phyloP scores from a whole-genome alignment of 1,284 basidiomycete species.

The Golubevia sp. region DNA sequence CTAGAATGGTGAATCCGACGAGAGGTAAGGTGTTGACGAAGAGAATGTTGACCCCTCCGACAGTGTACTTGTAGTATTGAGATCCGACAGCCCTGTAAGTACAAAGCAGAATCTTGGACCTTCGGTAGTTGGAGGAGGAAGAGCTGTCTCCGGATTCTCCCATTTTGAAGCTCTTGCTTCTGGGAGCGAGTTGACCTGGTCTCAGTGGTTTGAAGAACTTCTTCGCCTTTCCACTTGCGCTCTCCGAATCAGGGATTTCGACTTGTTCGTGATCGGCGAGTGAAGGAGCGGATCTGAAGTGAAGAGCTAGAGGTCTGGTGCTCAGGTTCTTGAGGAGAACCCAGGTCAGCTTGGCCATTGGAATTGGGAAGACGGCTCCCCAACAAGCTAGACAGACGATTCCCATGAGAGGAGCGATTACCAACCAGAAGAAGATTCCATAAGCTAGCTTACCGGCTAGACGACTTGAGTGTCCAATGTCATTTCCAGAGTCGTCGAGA shows the following conservation, averaged over 20 bases:
- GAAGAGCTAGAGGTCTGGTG: conserved; percentile 79
- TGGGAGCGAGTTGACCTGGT: conserved; percentile 62
- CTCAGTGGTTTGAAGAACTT: conserved; percentile 65
- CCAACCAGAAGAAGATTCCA: conserved; percentile 74
- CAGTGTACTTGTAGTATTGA: conserved; percentile 98
- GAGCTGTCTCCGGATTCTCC: conserved; percentile 65
- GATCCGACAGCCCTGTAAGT: conserved; percentile 88
- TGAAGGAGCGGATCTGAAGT: conserved; percentile 82
- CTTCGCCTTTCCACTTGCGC: conserved; percentile 75
- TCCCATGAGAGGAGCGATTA: conserved; percentile 84
- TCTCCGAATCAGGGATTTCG: conserved; percentile 23
- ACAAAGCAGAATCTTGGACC: conserved; percentile 83
- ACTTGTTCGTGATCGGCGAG: conserved; percentile 23
- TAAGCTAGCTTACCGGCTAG: conserved; percentile 41
- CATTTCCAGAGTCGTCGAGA: conserved; percentile 35
- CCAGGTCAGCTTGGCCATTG: conserved; percentile 98
- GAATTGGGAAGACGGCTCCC: conserved; percentile 89
- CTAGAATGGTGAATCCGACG: conserved; percentile 93
- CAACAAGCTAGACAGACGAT: conserved; percentile 77
- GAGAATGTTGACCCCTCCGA: conserved; percentile 97
- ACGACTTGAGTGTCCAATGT: conserved; percentile 36
- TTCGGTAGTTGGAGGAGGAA: conserved; percentile 63
- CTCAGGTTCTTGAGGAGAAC: conserved; percentile 83
- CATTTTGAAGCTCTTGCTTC: conserved; percentile 63
- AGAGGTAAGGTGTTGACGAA: conserved; percentile 94